Base-by-base conservation (phyloP, 1,284 basidiomycete genomes). In the Uromyces viciae-fabae region DNA sequence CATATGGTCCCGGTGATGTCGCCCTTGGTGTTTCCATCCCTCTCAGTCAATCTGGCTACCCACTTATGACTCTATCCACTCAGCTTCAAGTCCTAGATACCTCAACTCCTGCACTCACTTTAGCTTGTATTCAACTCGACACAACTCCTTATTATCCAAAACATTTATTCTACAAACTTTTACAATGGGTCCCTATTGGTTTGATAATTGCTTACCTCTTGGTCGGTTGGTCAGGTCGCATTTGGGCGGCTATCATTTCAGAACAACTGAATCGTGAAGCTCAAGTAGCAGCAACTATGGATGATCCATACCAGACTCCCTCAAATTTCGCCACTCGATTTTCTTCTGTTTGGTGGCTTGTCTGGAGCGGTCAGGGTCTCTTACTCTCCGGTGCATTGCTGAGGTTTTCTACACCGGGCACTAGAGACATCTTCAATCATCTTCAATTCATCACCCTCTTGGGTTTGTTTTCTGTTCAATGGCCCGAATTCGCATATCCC, bases 401-500 rank as follows among this genome's bases (percentile, higher is more conserved):
- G 19, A 46, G 77, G 19, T 80, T 80, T 56, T 56, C 69, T 1
- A 80, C 77, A 2, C 77, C 77, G 33, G 33, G 42, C 22, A 33
- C 46, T 52, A 15, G 56, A 9, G 77, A 80, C 42, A 3, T 80
- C 8, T 33, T 80, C 69, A 54, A 42, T 28, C 77, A 80, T 40
- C 33, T 69, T 72, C 77, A 80, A 33, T 80, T 80, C 69, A 60
- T 73, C 25, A 4, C 77, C 40, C 43, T 56, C 38, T 33, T 80
- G 25, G 77, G 54, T 54, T 46, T 80, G 17, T 62, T 80, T 49
- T 40, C 69, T 22, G 52, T 80, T 33, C 68, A 80, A 60, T 80
- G 77, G 77, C 77, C 77, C 54, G 69, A 80, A 42, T 80, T 80
- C 69, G 15, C 73, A 28, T 80, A 80, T 22, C 77, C 77, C n/a